phyloP scores from a whole-genome alignment of 306 rosid genomes.

The Cucumis melo region DNA sequence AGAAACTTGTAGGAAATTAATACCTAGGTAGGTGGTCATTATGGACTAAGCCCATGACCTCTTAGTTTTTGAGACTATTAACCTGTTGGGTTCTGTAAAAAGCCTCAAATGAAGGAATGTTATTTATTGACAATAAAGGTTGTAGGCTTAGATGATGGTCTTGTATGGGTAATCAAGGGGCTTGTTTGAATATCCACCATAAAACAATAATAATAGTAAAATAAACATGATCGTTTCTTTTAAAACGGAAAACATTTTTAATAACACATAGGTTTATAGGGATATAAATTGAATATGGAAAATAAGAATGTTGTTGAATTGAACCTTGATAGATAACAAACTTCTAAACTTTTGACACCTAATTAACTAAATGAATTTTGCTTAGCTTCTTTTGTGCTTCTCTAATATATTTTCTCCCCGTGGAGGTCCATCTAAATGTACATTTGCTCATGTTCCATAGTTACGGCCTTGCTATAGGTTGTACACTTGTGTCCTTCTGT shows the following conservation, averaged over 20 bases:
- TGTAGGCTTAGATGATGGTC: not conserved
- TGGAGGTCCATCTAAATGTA: not conserved
- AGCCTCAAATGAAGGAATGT: not conserved
- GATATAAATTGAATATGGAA: not conserved
- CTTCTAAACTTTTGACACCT: not conserved
- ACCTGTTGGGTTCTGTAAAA: not conserved
- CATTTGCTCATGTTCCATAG: not conserved
- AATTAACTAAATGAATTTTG: not conserved
- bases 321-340: not conserved
- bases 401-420: not conserved
- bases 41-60: too few relatives aligned
- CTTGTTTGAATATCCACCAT: not conserved
- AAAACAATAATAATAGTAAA: not conserved
- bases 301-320: not conserved
- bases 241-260: not conserved
- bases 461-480: not conserved
- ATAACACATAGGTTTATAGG: not conserved
- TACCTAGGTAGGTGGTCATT: too few relatives aligned
- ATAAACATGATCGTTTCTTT: not conserved
- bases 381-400: not conserved
- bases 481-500: too few relatives aligned
- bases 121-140: not conserved
- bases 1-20: too few relatives aligned
- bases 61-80: too few relatives aligned
- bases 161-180: not conserved